Conservation (phyloP, 2,329 filamentous ascomycete genomes). For the Fragosphaeria purpurea region DNA sequence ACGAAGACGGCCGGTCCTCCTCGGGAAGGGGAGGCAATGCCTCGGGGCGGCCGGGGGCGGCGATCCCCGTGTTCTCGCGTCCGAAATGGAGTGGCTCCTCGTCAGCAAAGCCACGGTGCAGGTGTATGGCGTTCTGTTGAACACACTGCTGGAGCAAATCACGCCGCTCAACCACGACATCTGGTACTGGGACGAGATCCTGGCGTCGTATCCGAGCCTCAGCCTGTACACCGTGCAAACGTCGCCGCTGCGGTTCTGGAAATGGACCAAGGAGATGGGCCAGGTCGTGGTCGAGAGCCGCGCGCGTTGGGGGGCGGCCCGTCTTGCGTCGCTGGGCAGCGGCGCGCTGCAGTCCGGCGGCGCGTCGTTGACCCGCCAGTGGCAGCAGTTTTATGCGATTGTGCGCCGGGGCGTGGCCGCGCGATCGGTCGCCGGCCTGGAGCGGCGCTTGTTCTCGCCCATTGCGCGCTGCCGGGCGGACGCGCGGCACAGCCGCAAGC, state of each 20-base stretch:
- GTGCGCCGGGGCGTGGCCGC: conserved; percentile 68
- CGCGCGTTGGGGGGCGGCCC: conserved; percentile 27
- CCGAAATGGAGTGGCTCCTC: conserved; percentile 81
- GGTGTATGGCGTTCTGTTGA: conserved; percentile 71
- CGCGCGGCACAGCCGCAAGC: conserved; percentile 62
- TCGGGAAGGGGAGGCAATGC: neutral
- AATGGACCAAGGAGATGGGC: conserved; percentile 42
- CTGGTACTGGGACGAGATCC: conserved; percentile 89
- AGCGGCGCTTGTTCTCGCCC: conserved; percentile 64
- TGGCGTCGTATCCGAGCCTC: conserved; percentile 68
- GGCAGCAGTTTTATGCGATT: conserved; percentile 68
- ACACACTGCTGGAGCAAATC: conserved; percentile 70
- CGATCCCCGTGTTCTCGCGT: conserved; percentile 47
- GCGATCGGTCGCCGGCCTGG: conserved; percentile 60
- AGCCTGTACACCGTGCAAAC: conserved; percentile 80
- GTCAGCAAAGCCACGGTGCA: conserved; percentile 89
- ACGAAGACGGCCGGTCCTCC: neutral
- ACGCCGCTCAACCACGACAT: conserved; percentile 77
- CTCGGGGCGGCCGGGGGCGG: neutral
- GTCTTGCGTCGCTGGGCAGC: conserved; percentile 12
- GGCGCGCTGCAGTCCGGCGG: conserved; percentile 12
- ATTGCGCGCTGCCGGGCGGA: conserved; percentile 67
- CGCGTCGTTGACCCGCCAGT: conserved; percentile 37
- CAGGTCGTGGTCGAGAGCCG: conserved; percentile 59
- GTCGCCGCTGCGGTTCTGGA: conserved; percentile 65